Conservation (phyloP, 495 filamentous ascomycete genomes). For the Thermothielavioides terrestris region DNA sequence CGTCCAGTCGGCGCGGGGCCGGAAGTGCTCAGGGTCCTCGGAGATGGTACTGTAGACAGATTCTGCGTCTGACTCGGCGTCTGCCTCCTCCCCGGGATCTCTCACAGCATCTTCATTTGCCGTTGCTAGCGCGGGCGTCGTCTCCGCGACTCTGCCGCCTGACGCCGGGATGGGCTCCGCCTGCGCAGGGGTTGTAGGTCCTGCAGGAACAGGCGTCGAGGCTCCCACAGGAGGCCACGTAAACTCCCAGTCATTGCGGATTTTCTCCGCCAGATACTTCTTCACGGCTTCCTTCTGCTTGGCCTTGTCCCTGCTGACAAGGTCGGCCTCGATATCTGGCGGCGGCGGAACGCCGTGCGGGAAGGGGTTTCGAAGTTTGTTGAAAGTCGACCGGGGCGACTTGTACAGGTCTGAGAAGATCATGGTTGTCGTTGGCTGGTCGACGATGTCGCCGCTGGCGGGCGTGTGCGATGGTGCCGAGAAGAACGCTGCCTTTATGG, state of each 20-base stretch:
- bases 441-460: constrained; percentile 15
- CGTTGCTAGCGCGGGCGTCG: neutral
- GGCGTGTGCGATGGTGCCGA: constrained; percentile 13
- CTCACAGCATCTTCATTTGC: constrained; percentile 12
- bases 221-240: constrained; percentile 28
- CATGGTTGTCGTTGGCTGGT: constrained; percentile 19
- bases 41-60: constrained; percentile 41
- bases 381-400: constrained; percentile 31
- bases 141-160: neutral
- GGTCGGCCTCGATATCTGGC: constrained; percentile 43
- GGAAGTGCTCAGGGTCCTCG: constrained; percentile 34
- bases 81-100: constrained; percentile 25
- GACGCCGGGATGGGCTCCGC: neutral
- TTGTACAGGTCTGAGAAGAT: constrained; percentile 34
- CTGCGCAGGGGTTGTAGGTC: neutral
- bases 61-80: constrained; percentile 34
- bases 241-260: constrained; percentile 53
- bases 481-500: constrained; percentile 21
- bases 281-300: constrained; percentile 48
- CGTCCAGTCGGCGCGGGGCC: constrained; percentile 38
- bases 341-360: constrained; percentile 16
- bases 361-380: constrained; percentile 32
- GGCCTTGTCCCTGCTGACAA: constrained; percentile 45
- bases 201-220: neutral
- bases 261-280: constrained; percentile 42